Conservation (phyloP, 2,329 filamentous ascomycete species). For the Epichloe amarillans region DNA sequence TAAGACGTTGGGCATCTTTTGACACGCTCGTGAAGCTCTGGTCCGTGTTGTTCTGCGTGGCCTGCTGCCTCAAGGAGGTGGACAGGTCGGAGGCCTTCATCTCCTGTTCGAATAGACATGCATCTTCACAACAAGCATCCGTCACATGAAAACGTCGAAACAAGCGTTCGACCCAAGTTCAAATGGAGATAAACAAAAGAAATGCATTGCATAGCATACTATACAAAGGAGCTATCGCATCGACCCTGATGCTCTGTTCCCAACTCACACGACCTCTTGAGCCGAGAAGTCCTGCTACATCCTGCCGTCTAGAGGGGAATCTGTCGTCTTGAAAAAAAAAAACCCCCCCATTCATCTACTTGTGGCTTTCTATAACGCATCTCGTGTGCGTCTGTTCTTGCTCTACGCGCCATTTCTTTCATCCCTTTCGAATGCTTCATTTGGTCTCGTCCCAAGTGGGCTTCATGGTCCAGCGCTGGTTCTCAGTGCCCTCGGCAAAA, state of each 20-base stretch:
- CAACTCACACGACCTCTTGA: not conserved
- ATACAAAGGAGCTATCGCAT: not conserved
- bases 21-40: too few relatives aligned
- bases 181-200: not conserved
- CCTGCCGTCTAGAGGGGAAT: not conserved
- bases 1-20: too few relatives aligned
- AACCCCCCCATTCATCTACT: slow-evolving; percentile 3
- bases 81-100: slow-evolving; percentile 1
- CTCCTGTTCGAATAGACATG: not conserved
- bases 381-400: not conserved
- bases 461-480: slow-evolving; percentile 51
- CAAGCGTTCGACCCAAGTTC: not conserved
- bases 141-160: too few relatives aligned
- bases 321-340: not conserved
- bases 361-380: not conserved
- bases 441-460: slow-evolving; percentile 23
- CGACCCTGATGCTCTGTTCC: not conserved
- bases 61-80: not conserved
- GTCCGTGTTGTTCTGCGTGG: too few relatives aligned
- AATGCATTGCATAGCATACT: slow-evolving; percentile 1
- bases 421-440: slow-evolving; percentile 3
- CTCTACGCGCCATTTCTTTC: not conserved
- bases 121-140: not conserved
- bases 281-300: not conserved
- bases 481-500: slow-evolving; percentile 47